phyloP scores from a whole-genome alignment of 768 basidiomycete species.

The Pleurotus pulmonarius region DNA sequence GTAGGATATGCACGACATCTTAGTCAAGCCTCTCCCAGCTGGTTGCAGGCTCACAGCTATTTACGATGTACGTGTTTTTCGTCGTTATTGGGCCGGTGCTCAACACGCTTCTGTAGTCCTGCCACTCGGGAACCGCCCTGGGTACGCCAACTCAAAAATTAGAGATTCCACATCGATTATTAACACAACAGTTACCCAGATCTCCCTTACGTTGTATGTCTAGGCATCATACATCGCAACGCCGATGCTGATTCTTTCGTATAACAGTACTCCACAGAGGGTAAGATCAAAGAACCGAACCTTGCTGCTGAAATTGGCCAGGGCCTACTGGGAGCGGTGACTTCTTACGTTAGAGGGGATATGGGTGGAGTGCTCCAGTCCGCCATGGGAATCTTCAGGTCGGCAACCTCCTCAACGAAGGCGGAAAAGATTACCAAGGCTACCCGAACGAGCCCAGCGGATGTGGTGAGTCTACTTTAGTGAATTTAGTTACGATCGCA shows the following conservation, averaged over 20 bases:
- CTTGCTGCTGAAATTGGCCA: slow-evolving; percentile 83
- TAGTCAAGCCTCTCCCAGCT: slow-evolving; percentile 31
- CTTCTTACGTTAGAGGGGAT: slow-evolving; percentile 77
- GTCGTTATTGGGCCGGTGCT: background rate
- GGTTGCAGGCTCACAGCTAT: slow-evolving; percentile 76
- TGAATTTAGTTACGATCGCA: background rate
- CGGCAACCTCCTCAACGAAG: slow-evolving; percentile 64
- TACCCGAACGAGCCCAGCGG: slow-evolving; percentile 79
- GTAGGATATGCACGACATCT: slow-evolving; percentile 70
- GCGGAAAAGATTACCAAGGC: slow-evolving; percentile 57
- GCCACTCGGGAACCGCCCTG: slow-evolving; percentile 84
- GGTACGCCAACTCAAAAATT: slow-evolving; percentile 37
- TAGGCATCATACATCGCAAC: background rate
- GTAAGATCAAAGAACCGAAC: slow-evolving; percentile 93
- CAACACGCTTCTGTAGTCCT: slow-evolving; percentile 45
- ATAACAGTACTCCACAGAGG: slow-evolving; percentile 88
- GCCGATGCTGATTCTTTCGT: background rate
- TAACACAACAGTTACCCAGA: slow-evolving; percentile 33
- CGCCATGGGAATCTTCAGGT: slow-evolving; percentile 71
- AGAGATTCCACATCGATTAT: background rate
- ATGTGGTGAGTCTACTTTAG: slow-evolving; percentile 59
- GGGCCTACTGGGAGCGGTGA: slow-evolving; percentile 74
- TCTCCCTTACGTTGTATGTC: slow-evolving; percentile 60
- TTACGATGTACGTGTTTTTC: slow-evolving; percentile 56
- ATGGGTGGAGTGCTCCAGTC: slow-evolving; percentile 73